Conservation (phyloP, 2,329 filamentous ascomycete species). For the Hysterium pulicare region DNA sequence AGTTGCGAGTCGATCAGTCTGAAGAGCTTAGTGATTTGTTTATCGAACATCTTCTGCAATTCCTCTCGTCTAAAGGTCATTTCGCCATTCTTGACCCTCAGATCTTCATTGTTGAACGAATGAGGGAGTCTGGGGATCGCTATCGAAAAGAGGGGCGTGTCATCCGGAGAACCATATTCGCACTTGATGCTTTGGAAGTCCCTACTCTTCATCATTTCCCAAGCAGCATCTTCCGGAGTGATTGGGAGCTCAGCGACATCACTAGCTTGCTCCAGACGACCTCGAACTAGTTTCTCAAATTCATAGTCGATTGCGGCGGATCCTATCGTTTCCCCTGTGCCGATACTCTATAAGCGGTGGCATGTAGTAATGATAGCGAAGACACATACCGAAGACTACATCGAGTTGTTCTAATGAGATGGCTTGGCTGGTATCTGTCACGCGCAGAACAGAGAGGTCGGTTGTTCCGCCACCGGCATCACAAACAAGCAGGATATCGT, state of each 20-base stretch:
- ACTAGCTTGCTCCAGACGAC: conserved; percentile 29
- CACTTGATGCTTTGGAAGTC: conserved; percentile 43
- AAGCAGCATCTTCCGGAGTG: conserved; percentile 33
- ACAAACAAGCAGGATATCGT: conserved; percentile 49
- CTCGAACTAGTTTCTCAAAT: conserved; percentile 35
- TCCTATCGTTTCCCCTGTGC: conserved; percentile 36
- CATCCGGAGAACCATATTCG: conserved; percentile 37
- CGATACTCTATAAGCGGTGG: not conserved
- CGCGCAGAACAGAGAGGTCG: conserved; percentile 39
- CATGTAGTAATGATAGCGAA: not conserved
- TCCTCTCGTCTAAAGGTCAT: conserved; percentile 32
- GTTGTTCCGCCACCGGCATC: conserved; percentile 52
- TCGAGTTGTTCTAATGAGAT: conserved; percentile 34
- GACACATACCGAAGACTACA: conserved; percentile 28
- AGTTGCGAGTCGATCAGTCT: conserved; percentile 36
- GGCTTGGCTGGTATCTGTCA: conserved; percentile 24
- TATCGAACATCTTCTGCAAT: conserved; percentile 33
- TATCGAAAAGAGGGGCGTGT: conserved; percentile 35
- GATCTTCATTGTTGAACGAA: conserved; percentile 28
- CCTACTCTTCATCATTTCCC: conserved; percentile 40
- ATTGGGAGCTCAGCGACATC: conserved; percentile 20
- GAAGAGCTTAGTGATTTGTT: conserved; percentile 34
- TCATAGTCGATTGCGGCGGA: conserved; percentile 40
- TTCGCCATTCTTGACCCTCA: conserved; percentile 31
- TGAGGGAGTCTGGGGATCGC: conserved; percentile 31